Evolutionary conservation across 2,329 filamentous ascomycete genomes (phyloP), one percentile per base, ranked within the genome.

Genomic region (Westerdykella aurantiaca): DNA sequence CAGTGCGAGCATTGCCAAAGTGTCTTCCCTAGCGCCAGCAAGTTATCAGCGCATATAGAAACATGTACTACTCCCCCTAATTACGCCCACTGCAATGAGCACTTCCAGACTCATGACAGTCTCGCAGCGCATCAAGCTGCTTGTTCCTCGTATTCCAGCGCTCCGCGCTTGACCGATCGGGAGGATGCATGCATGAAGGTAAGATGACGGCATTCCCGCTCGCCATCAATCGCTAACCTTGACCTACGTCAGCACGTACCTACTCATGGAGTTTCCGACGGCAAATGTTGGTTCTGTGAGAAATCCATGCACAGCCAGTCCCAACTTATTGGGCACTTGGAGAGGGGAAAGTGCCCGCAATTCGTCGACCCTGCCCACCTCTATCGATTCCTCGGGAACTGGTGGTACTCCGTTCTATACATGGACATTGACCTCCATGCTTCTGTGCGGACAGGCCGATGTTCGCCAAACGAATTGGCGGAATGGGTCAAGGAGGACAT

Each of bases 331-430:
- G 52, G 56, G 35, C 63, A 66, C 39, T 52, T 65, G 50, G 80
- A 81, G 53, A 79, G 76, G 4, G 64, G 84, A 17, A 82, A 86
- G 59, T 86, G 88, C 59, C 78, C 78, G 14, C 75, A 83, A 23
- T 81, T 82, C 0, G 81, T 82, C 0, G 80, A 88, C 64, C 82
- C 54, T 1, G 31, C 46, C 2, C 45, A 46, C 14, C 48, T 65
- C 18, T 43, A 50, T 9, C 47, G 39, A 3, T 52, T 51, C 21
- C 57, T 66, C 1, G 61, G 63, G 6, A 55, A 49, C 23, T 64
- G 59, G 58, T 66, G 61, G 61, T 63, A 64, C 46, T 61, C 61
- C 0, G 37, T 58, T 1, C 49, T 63, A 1, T 66, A 56, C 49
- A 66, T 66, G 61, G 61, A 65, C 41, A 41, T 63, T n/a, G 59